Percentiles rank a stretch among this genome's conserved stretches.
These are phyloP conservation scores for Fraxinus angustifolia DNA, from an alignment of 305 asterid genomes.

Conservation along the genomic window DNA sequence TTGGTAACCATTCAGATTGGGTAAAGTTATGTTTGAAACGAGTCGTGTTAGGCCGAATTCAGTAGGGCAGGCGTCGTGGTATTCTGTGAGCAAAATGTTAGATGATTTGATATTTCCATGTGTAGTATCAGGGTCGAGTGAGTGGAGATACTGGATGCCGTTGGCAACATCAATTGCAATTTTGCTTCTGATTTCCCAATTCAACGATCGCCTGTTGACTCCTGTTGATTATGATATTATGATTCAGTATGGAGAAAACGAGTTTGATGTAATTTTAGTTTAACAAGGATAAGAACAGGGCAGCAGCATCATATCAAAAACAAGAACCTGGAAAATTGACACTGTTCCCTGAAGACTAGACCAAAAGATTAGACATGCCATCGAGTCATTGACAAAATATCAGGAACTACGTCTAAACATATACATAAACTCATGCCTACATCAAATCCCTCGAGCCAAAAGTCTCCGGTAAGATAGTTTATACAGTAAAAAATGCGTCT, in stretches of 20 bases:
- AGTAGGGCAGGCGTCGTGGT: conserved; percentile 35
- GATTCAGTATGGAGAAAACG: not conserved
- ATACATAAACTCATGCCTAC: not conserved
- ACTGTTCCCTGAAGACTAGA: not conserved
- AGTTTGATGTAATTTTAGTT: not conserved
- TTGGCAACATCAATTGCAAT: conserved; percentile 44
- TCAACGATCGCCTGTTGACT: conserved; percentile 21
- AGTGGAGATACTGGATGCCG: conserved; percentile 54
- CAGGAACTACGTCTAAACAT: not conserved
- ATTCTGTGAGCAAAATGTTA: conserved; percentile 43
- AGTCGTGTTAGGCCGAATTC: conserved; percentile 47
- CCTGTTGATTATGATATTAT: conserved; percentile 24
- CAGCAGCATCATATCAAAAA: not conserved
- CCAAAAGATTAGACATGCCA: not conserved
- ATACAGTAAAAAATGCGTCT: not conserved
- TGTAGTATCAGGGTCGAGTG: conserved; percentile 25
- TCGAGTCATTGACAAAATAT: not conserved
- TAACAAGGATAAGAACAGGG: not conserved
- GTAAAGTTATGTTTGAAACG: conserved; percentile 23
- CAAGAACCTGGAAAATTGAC: not conserved
- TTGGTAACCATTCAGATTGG: conserved; percentile 35
- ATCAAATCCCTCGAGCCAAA: not conserved
- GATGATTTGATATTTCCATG: conserved; percentile 73
- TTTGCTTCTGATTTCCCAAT: conserved; percentile 40
- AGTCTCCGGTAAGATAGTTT: not conserved